These are phyloP conservation scores for Xylariaceae sp. DNA, from an alignment of 2,329 filamentous ascomycete species.

Conservation along the genomic window DNA sequence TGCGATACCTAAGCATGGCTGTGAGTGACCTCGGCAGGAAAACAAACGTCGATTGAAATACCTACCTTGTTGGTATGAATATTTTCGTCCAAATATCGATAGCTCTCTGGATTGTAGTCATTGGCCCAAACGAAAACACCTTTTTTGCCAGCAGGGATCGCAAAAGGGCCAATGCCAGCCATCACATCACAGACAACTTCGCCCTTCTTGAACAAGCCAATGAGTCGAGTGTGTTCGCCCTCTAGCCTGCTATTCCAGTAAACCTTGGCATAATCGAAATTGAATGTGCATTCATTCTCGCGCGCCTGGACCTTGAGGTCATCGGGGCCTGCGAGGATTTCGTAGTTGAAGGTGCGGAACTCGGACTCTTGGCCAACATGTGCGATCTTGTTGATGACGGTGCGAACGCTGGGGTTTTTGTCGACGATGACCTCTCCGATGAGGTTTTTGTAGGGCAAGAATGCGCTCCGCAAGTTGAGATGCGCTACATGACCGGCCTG, in stretches of 20 bases:
- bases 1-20: conserved; percentile 46
- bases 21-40: conserved; percentile 10
- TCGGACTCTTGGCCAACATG: conserved; percentile 80
- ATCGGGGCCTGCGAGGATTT: conserved; percentile 75
- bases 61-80: conserved; percentile 74
- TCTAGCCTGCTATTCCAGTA: conserved; percentile 97
- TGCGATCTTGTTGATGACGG: conserved; percentile 94
- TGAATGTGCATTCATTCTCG: conserved; percentile 81
- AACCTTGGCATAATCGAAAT: conserved; percentile 91
- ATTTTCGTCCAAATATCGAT: conserved; percentile 65
- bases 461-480: conserved; percentile 80
- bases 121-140: conserved; percentile 94
- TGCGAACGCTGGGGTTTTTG: conserved; percentile 78
- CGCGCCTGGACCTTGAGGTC: conserved; percentile 79
- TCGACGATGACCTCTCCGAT: conserved; percentile 80
- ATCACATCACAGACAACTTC: conserved; percentile 95
- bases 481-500: conserved; percentile 90
- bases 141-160: conserved; percentile 84
- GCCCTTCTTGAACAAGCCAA: conserved; percentile 71
- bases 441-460: conserved; percentile 78
- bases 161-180: conserved; percentile 95
- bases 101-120: conserved; percentile 91
- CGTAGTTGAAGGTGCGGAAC: conserved; percentile 90
- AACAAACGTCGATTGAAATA: not conserved
- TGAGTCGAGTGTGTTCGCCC: conserved; percentile 79